Conservation (phyloP, 495 filamentous ascomycete species). For the Tuber aestivum region DNA sequence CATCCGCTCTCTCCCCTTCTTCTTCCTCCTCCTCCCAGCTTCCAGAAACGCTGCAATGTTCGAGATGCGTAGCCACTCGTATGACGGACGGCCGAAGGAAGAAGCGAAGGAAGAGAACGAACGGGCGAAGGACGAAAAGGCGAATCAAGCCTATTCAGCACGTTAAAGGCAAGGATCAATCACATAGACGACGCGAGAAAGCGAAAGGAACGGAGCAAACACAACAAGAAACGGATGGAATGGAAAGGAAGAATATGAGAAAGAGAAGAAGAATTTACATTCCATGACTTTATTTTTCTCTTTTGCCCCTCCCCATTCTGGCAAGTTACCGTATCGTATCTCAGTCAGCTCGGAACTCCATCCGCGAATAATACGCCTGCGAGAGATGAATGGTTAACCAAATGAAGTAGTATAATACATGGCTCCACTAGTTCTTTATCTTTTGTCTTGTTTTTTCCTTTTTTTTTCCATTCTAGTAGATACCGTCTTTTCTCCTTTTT, state of each 20-base stretch:
- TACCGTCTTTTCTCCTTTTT: not conserved
- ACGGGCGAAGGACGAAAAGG: not conserved
- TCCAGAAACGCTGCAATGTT: not conserved
- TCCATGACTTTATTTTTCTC: not conserved
- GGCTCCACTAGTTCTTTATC: not conserved
- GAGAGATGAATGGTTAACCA: not conserved
- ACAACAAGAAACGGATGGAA: not conserved
- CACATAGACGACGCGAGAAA: not conserved
- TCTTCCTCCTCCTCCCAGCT: not conserved
- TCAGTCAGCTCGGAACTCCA: not conserved
- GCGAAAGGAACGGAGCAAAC: not conserved
- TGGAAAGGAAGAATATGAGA: not conserved
- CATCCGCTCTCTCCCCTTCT: not conserved
- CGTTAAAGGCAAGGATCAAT: not conserved
- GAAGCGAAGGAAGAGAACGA: not conserved
- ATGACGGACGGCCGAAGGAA: not conserved
- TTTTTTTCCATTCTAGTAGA: not conserved
- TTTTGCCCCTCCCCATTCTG: not conserved
- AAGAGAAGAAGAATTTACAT: not conserved
- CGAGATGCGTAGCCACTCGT: not conserved
- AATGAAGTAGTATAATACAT: not conserved
- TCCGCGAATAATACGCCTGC: not conserved
- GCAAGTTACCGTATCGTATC: not conserved
- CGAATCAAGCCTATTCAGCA: not conserved
- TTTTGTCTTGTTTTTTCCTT: not conserved